These are phyloP conservation scores for Raphanus sativus DNA, from an alignment of 345 rosid species.

Conservation along the genomic window DNA sequence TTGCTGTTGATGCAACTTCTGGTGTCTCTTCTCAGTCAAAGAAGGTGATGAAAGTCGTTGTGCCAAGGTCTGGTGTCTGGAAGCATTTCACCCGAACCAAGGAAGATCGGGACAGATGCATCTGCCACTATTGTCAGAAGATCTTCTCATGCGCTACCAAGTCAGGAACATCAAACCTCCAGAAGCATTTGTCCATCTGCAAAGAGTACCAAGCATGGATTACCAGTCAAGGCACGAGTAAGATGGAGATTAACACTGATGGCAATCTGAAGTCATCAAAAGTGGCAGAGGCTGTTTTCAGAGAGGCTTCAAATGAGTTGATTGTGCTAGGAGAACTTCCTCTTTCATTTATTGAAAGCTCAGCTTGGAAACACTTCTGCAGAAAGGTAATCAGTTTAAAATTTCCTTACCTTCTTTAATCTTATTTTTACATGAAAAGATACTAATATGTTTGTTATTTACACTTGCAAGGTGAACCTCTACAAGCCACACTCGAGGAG, in stretches of 20 bases:
- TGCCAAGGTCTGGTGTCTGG: not conserved
- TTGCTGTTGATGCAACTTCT: not conserved
- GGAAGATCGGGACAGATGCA: not conserved
- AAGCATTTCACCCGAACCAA: not conserved
- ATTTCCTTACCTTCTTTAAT: not conserved
- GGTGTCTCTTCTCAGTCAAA: not conserved
- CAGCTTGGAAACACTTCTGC: not conserved
- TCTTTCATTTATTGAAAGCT: not conserved
- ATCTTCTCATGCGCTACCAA: not conserved
- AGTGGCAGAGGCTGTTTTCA: not conserved
- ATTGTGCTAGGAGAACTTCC: not conserved
- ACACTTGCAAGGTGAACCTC: not conserved
- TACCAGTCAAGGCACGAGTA: not conserved
- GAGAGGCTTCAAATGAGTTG: not conserved
- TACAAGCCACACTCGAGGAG: not conserved
- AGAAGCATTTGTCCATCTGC: not conserved
- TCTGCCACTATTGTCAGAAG: not conserved
- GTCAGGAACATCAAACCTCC: not conserved
- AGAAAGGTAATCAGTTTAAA: not conserved
- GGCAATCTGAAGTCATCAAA: not conserved
- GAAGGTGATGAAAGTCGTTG: not conserved
- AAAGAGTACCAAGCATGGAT: not conserved
- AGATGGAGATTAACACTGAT: not conserved
- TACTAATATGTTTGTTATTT: not conserved
- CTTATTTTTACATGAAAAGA: not conserved